A percentile compares a stretch with the other conserved stretches of the same genome.
These are phyloP conservation scores for Emydomyces testavorans DNA, from an alignment of 2,329 filamentous ascomycete species.

Conservation along the genomic window DNA sequence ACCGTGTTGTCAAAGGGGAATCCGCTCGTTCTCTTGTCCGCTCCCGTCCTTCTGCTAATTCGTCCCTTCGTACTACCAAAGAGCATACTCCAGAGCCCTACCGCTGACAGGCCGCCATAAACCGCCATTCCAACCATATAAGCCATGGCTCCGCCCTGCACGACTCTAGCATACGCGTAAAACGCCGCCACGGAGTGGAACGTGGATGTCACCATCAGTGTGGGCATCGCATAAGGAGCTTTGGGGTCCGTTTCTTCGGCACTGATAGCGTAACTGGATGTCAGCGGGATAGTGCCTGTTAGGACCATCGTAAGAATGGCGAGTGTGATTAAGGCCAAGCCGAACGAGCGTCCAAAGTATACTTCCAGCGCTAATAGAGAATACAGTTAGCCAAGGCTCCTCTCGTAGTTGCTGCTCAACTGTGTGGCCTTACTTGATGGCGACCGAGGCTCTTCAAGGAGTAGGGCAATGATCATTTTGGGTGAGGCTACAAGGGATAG, in stretches of 20 bases:
- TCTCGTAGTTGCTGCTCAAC: no score
- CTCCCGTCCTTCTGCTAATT: conserved; percentile 52
- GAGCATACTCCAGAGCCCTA: conserved; percentile 55
- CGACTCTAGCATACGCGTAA: conserved; percentile 58
- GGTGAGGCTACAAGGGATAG: conserved; percentile 49
- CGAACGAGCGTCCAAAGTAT: conserved; percentile 63
- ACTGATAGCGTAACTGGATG: conserved; percentile 31
- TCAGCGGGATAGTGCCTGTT: conserved; percentile 57
- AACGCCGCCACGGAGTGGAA: conserved; percentile 55
- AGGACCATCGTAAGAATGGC: conserved; percentile 55
- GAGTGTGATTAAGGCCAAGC: conserved; percentile 54
- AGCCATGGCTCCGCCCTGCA: conserved; percentile 43
- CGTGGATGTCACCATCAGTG: conserved; percentile 52
- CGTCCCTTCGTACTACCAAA: conserved; percentile 47
- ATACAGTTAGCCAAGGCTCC: not conserved
- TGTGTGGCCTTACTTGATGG: conserved; percentile 38
- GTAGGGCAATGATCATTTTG: conserved; percentile 49
- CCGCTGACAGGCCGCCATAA: conserved; percentile 45
- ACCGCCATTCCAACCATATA: conserved; percentile 51
- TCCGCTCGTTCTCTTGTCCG: conserved; percentile 54
- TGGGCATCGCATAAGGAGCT: conserved; percentile 55
- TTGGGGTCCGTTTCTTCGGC: conserved; percentile 37
- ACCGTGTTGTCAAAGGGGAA: conserved; percentile 55
- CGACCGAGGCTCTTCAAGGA: conserved; percentile 47
- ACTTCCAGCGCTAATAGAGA: conserved; percentile 47